These are phyloP conservation scores for Chloris gayana DNA, from an alignment of 176 grass and related monocot genomes.

Conservation along the genomic window DNA sequence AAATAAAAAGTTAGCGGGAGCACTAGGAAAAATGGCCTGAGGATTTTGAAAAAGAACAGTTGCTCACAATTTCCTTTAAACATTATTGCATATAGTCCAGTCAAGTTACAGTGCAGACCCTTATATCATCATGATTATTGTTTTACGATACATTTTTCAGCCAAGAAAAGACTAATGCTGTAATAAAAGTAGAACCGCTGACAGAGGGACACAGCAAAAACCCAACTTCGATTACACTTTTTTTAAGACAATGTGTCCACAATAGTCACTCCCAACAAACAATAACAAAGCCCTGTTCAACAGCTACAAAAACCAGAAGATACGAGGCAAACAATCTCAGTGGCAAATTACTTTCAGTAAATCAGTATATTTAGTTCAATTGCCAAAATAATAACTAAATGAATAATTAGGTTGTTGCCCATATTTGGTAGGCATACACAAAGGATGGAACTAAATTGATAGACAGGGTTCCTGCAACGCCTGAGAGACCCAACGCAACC, in stretches of 20 bases:
- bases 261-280: constrained; percentile 11
- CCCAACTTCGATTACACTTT: background rate
- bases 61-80: background rate
- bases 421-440: constrained; percentile 16
- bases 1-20: constrained; percentile 14
- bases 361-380: background rate
- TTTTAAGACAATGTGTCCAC: background rate
- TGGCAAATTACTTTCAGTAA: background rate
- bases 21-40: background rate
- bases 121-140: background rate
- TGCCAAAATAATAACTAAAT: background rate
- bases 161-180: background rate
- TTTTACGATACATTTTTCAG: background rate
- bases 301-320: background rate
- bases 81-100: background rate
- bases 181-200: background rate
- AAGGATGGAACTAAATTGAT: background rate
- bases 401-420: background rate
- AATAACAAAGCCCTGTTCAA: background rate
- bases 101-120: background rate
- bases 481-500: background rate
- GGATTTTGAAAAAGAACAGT: background rate
- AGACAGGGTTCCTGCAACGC: background rate
- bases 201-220: background rate
- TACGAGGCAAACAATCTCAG: too few relatives aligned